Conservation (phyloP, 2,329 filamentous ascomycete species). For the Xylariomycetidae sp. region DNA sequence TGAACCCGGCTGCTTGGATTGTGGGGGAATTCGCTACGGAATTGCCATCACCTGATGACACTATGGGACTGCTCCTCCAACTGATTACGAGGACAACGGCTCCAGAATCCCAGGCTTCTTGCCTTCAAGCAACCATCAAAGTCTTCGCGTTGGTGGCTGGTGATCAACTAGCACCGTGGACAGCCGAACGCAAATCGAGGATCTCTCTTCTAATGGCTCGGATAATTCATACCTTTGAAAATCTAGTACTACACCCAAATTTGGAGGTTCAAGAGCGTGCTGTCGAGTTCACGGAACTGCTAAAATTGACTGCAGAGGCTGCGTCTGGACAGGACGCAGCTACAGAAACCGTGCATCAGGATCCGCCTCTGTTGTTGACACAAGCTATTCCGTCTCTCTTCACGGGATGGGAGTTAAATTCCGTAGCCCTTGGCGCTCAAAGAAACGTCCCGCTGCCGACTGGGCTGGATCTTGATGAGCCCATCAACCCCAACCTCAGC, state of each 20-base stretch:
- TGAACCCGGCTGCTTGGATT: slow-evolving; percentile 78
- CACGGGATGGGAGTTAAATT: slow-evolving; percentile 81
- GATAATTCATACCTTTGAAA: slow-evolving; percentile 77
- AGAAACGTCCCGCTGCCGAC: slow-evolving; percentile 77
- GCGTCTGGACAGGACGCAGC: slow-evolving; percentile 60
- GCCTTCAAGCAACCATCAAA: slow-evolving; percentile 81
- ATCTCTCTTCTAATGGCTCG: slow-evolving; percentile 75
- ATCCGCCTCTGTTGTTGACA: slow-evolving; percentile 78
- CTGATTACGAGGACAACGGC: slow-evolving; percentile 51
- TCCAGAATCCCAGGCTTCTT: slow-evolving; percentile 68
- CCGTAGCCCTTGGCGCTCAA: slow-evolving; percentile 78
- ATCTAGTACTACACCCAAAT: slow-evolving; percentile 73
- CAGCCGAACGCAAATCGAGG: slow-evolving; percentile 65
- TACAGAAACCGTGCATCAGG: slow-evolving; percentile 49
- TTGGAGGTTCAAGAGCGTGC: slow-evolving; percentile 93
- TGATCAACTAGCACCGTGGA: slow-evolving; percentile 64
- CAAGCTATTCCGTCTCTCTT: slow-evolving; percentile 90
- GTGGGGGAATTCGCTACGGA: slow-evolving; percentile 82
- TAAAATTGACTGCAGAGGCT: slow-evolving; percentile 83
- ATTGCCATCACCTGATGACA: slow-evolving; percentile 64
- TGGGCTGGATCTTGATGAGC: slow-evolving; percentile 71
- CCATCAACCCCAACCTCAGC: slow-evolving; percentile 73
- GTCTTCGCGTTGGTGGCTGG: slow-evolving; percentile 71
- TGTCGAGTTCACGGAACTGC: slow-evolving; percentile 85
- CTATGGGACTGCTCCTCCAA: slow-evolving; percentile 71